A percentile compares a stretch with the other conserved stretches of the same genome.
Conservation (phyloP, 2,329 filamentous ascomycete species). For the Neocatenulostroma microsporum region DNA sequence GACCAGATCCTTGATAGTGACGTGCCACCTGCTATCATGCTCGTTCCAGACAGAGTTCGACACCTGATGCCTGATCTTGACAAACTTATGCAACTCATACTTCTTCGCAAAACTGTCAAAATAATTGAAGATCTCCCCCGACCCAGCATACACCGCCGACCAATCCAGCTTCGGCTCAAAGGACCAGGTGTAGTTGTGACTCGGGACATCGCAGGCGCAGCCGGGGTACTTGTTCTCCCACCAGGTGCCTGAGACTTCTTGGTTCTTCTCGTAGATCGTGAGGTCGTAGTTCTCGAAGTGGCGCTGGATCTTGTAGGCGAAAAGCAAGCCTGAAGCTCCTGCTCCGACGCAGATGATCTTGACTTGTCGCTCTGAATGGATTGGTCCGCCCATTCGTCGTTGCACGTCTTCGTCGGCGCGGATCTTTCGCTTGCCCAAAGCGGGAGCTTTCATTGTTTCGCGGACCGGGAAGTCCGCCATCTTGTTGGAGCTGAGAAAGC, state of each 20-base stretch:
- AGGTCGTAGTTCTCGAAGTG: conserved; percentile 25
- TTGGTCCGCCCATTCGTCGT: conserved; percentile 10
- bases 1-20: conserved; percentile 25
- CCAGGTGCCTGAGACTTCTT: conserved; percentile 33
- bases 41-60: conserved; percentile 34
- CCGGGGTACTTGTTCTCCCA: conserved; percentile 16
- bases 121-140: conserved; percentile 36
- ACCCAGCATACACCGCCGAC: conserved; percentile 31
- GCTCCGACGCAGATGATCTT: conserved; percentile 24
- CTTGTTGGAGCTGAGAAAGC: no score
- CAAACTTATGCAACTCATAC: conserved; percentile 32
- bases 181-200: conserved; percentile 13
- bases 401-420: conserved; percentile 12
- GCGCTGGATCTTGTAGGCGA: conserved; percentile 33
- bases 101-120: conserved; percentile 33
- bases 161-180: conserved; percentile 26
- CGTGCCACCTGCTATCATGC: conserved; percentile 27
- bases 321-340: conserved; percentile 30
- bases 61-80: conserved; percentile 33
- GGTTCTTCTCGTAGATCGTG: conserved; percentile 36
- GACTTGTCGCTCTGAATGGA: conserved; percentile 12
- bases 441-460: conserved; percentile 7
- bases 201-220: conserved; percentile 10
- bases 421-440: conserved; percentile 13
- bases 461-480: conserved; percentile 14